These are phyloP conservation scores for Singerocomus rubriflavus DNA, from an alignment of 1,284 basidiomycete species.

Conservation along the genomic window DNA sequence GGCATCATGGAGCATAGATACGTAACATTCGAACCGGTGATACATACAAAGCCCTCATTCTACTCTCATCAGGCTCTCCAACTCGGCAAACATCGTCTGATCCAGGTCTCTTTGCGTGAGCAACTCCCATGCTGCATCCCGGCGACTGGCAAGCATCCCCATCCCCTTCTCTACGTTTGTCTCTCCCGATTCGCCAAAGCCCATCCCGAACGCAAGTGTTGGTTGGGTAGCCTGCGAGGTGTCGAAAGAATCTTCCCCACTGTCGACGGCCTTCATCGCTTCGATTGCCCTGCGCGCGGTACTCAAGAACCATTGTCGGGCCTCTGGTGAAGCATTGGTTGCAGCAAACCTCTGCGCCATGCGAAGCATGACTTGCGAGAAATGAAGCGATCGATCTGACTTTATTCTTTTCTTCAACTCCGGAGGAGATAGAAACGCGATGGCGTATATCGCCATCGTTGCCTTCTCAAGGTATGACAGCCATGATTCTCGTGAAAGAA, in stretches of 20 bases:
- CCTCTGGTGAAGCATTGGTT: slow-evolving; percentile 42
- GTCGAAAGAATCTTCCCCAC: slow-evolving; percentile 72
- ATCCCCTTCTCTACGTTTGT: slow-evolving; percentile 61
- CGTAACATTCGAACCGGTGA: slow-evolving; percentile 11
- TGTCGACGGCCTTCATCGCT: slow-evolving; percentile 82
- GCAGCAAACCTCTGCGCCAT: slow-evolving; percentile 60
- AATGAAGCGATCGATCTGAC: slow-evolving; percentile 52
- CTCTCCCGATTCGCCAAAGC: slow-evolving; percentile 71
- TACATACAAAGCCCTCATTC: slow-evolving; percentile 36
- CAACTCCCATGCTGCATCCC: slow-evolving; percentile 66
- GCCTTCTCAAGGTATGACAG: slow-evolving; percentile 78
- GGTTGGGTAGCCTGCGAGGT: slow-evolving; percentile 53
- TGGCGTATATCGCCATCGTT: slow-evolving; percentile 79
- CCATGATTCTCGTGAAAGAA: slow-evolving; percentile 66
- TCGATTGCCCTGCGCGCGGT: slow-evolving; percentile 79
- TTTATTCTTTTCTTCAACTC: slow-evolving; percentile 71
- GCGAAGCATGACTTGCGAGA: slow-evolving; percentile 61
- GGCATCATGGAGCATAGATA: slow-evolving; percentile 21
- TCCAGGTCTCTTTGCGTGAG: slow-evolving; percentile 69
- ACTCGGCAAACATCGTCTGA: slow-evolving; percentile 64
- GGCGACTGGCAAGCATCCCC: slow-evolving; percentile 72
- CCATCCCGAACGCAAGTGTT: slow-evolving; percentile 70
- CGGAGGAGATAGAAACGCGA: slow-evolving; percentile 82
- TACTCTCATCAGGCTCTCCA: slow-evolving; percentile 72
- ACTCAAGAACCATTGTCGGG: slow-evolving; percentile 55